These are phyloP conservation scores for Teratosphaeria zuluensis DNA, from an alignment of 2,329 filamentous ascomycete species.

Conservation along the genomic window DNA sequence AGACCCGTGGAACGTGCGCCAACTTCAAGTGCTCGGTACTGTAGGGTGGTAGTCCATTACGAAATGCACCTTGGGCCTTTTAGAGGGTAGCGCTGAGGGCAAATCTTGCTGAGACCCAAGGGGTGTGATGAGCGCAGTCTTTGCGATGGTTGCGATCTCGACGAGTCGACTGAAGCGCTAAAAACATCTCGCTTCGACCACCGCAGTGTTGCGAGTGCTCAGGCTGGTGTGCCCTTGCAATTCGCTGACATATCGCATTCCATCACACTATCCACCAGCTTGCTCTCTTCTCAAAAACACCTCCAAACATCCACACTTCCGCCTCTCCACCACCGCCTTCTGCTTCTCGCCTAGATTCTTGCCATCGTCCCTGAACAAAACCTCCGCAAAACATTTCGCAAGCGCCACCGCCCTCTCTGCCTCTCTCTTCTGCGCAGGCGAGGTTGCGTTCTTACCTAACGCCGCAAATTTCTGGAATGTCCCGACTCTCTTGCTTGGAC, in stretches of 20 bases:
- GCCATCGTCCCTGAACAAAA: constrained; percentile 47
- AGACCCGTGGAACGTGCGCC: neutral
- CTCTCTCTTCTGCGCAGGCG: constrained; percentile 34
- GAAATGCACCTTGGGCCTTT: neutral
- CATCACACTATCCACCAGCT: neutral
- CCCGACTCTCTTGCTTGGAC: constrained; percentile 20
- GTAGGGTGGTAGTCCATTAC: neutral
- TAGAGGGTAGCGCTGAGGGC: too few species aligned
- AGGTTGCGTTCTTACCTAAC: constrained; percentile 32
- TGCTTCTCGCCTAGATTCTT: constrained; percentile 44
- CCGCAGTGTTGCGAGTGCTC: too few species aligned
- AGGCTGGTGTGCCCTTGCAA: too few species aligned
- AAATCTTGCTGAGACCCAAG: too few species aligned
- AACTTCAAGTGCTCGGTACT: neutral
- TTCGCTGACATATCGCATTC: neutral
- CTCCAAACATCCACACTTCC: constrained; percentile 58
- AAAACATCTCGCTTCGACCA: too few species aligned
- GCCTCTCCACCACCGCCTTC: constrained; percentile 50
- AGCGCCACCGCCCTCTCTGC: constrained; percentile 43
- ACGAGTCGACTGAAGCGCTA: too few species aligned
- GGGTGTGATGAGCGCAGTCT: neutral
- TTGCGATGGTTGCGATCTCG: too few species aligned
- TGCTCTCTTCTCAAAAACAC: constrained; percentile 43
- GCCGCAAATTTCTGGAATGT: constrained; percentile 26
- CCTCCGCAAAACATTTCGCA: constrained; percentile 54